These are phyloP conservation scores for Typha latifolia DNA, from an alignment of 176 grass and related monocot species.

Conservation along the genomic window DNA sequence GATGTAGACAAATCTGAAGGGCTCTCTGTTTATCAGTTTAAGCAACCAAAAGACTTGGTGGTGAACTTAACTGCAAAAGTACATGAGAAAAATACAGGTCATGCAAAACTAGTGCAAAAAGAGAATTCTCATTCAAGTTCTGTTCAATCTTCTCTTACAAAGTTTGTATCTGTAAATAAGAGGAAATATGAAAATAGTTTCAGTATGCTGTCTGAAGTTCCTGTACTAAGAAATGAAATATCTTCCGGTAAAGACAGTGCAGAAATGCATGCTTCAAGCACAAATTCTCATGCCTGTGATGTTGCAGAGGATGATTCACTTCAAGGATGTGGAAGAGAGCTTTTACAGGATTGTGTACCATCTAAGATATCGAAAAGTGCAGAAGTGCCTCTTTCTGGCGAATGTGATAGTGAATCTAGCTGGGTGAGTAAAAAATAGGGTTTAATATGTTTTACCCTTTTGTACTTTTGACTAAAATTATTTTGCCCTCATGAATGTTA, in stretches of 20 bases:
- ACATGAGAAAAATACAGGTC: conserved; percentile 7
- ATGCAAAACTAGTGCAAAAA: conserved; percentile 22
- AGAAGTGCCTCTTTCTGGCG: conserved; percentile 22
- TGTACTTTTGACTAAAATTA: no score
- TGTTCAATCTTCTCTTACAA: conserved; percentile 69
- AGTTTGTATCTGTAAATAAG: conserved; percentile 66
- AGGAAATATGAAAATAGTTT: conserved; percentile 59
- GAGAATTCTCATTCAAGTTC: conserved; percentile 34
- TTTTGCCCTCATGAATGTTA: no score
- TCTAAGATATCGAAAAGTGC: conserved; percentile 12
- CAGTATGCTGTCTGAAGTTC: conserved; percentile 66
- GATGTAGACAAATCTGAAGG: conserved; percentile 28
- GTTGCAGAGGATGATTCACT: conserved; percentile 23
- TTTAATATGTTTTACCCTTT: conserved; percentile 2
- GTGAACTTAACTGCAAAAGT: conserved; percentile 19
- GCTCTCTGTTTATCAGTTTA: conserved; percentile 32
- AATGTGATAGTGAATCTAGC: conserved; percentile 23
- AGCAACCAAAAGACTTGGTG: conserved; percentile 29
- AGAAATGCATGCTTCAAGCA: conserved; percentile 20
- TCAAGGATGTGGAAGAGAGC: conserved; percentile 32
- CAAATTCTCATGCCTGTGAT: conserved; percentile 13
- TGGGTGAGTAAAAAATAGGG: conserved; percentile 33
- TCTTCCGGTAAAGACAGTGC: conserved; percentile 31
- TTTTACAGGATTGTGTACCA: conserved; percentile 24
- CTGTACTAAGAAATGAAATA: conserved; percentile 52